A percentile compares a stretch with the other conserved stretches of the same genome.
These are phyloP conservation scores for Fusarium lateritium DNA, from an alignment of 2,329 filamentous ascomycete species.

Conservation along the genomic window DNA sequence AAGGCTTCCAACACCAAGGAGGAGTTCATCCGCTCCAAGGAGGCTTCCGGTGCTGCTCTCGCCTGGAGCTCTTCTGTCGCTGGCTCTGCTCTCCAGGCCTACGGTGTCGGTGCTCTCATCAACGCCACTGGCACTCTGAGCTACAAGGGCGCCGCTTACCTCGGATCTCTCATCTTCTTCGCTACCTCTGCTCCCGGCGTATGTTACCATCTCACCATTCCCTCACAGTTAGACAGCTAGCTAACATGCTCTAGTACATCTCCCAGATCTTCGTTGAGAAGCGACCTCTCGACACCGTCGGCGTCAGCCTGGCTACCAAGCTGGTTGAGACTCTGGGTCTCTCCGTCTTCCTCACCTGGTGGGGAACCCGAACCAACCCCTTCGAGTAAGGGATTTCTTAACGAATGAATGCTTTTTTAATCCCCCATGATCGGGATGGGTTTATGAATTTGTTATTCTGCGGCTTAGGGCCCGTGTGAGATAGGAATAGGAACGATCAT, in stretches of 20 bases:
- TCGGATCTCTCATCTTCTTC: conserved; percentile 91
- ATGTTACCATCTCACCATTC: conserved; percentile 54
- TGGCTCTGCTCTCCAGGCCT: conserved; percentile 90
- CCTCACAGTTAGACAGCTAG: not conserved
- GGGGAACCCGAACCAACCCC: conserved; percentile 95
- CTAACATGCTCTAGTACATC: conserved; percentile 74
- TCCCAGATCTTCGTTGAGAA: conserved; percentile 91
- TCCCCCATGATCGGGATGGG: conserved; percentile 24
- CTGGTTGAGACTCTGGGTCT: conserved; percentile 94
- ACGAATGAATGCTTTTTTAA: conserved; percentile 25
- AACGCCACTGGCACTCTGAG: conserved; percentile 95
- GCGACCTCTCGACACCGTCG: conserved; percentile 90
- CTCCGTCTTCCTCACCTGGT: conserved; percentile 94
- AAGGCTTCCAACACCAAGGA: conserved; percentile 94
- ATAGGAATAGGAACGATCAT: conserved; percentile 33
- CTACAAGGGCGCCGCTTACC: conserved; percentile 97
- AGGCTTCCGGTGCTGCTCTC: conserved; percentile 87
- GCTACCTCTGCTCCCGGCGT: conserved; percentile 90
- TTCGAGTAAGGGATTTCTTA: conserved; percentile 75
- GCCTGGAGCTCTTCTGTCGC: conserved; percentile 92
- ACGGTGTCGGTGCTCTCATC: conserved; percentile 90
- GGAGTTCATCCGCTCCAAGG: conserved; percentile 95
- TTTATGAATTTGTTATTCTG: conserved; percentile 39
- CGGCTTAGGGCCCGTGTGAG: conserved; percentile 37
- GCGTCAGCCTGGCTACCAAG: conserved; percentile 86